Base-by-base conservation (phyloP, 2,329 filamentous ascomycete genomes). In the Tolypocladium cylindrosporum region DNA sequence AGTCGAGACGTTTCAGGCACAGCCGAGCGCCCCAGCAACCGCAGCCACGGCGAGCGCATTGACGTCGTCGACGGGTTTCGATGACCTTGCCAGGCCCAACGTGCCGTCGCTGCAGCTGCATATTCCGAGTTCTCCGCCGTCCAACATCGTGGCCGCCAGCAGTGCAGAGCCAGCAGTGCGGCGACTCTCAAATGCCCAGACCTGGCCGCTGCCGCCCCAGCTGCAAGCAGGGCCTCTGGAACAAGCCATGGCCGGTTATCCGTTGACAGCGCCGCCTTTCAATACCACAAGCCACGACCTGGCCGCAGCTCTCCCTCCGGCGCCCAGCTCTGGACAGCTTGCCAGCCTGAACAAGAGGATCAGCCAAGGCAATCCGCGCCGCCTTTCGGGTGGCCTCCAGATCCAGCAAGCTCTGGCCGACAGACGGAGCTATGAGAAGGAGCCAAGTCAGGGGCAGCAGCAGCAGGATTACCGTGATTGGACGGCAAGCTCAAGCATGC, bases 171-270 rank as follows among this genome's bases (percentile, higher is more conserved):
- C 66, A 39, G 62, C 60, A 58, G 58, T 57, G 41, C 69, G 65
- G 60, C 67, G 69, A 21, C 53, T 71, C 36, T 72, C 71, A 21
- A 74, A 71, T 57, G 64, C 67, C 14, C 70, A 68, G 61, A 81
- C 79, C 10, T 83, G 80, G 80, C 79, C 80, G 31, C 71, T 69
- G 21, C 67, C 63, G 24, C 67, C 68, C 16, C 58, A 65, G 21
- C 57, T 65, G 16, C 65, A 69, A 27, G 57, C 61, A 55, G 61
- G 65, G 21, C 60, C 64, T 21, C 55, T 59, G 13, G 71, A 57
- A 42, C 54, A 56, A 21, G 61, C 64, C 27, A 62, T 60, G 16
- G 73, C 69, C 4, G 48, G 31, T 5, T 74, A 76, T 61, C 74
- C 77, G 1, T 74, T 70, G 56, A 78, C 77, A 10, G 75, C 74